Evolutionary conservation across 1,139 yeast species (phyloP).

Genomic region (Geotrichum reessii): DNA sequence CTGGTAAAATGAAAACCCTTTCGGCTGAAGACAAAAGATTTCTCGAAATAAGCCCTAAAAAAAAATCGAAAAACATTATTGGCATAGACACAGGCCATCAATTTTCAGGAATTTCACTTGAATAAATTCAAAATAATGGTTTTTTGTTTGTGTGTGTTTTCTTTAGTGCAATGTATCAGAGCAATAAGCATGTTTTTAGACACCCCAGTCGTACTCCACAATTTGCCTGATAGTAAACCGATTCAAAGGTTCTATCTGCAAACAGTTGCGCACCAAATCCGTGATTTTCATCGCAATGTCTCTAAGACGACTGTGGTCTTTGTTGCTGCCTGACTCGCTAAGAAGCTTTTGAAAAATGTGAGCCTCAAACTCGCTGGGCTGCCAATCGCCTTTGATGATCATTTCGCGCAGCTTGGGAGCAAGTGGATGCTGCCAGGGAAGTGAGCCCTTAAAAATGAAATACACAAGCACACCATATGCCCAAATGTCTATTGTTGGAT

Average conservation of each 20-base stretch:
- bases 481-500: slow-evolving; percentile 82
- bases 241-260: slow-evolving; percentile 46
- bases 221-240: slow-evolving; percentile 48
- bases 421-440: slow-evolving; percentile 79
- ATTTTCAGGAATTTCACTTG: too few relatives aligned
- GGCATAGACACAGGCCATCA: too few relatives aligned
- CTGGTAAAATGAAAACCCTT: too few relatives aligned
- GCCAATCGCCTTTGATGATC: slow-evolving; percentile 64
- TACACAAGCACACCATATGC: slow-evolving; percentile 77
- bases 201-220: slow-evolving; percentile 20
- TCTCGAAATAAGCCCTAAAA: too few relatives aligned
- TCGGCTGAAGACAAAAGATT: too few relatives aligned
- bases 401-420: slow-evolving; percentile 72
- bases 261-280: slow-evolving; percentile 50
- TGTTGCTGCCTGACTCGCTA: slow-evolving; percentile 28
- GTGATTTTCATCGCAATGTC: slow-evolving; percentile 32
- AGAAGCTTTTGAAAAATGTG: slow-evolving; percentile 30
- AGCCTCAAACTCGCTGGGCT: slow-evolving; percentile 39
- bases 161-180: too few relatives aligned
- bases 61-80: too few relatives aligned
- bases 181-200: not conserved
- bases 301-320: slow-evolving; percentile 36
- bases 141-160: too few relatives aligned
- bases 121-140: too few relatives aligned
- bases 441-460: slow-evolving; percentile 63